Base-by-base conservation (phyloP, 768 basidiomycete genomes). In the Termitomyces sp. region DNA sequence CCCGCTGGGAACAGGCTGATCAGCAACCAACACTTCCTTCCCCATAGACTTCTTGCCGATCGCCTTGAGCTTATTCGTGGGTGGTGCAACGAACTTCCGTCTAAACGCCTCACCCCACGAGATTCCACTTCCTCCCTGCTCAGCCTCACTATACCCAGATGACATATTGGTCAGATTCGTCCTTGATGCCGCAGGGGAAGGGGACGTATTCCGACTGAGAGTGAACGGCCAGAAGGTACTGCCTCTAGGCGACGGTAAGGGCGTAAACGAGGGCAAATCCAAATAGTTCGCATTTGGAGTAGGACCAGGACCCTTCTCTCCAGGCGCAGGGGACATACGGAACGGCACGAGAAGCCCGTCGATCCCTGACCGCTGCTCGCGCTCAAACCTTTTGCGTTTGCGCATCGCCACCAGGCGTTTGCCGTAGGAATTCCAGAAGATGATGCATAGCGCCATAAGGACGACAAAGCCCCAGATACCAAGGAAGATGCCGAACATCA, bases 401-500 rank as follows among this genome's bases (percentile, higher is more conserved):
- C 79, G 78, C 39, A 71, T 74, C 68, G 86, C 83, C 33, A 83
- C 60, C 72, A 75, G 76, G 8, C 70, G 69, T 45, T 75, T 79
- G 32, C 81, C 85, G 69, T 84, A 87, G 4, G 89, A 81, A 69
- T 92, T 83, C 90, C 90, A 93, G 53, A 89, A 76, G 46, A 94
- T 76, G 67, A 92, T 75, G 60, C 69, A 69, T 33, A 93, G 69
- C 15, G 84, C 96, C 83, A 96, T 90, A 60, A 96, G 68, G 33
- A 94, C 87, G 49, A 97, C 92, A 40, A 93, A 44, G 18, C 76
- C 83, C 94, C 95, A 98, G 2, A 98, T 77, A 0, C 76, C 89
- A 65, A 96, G 80, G 76, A 97, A 94, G 65, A 96, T 79, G 2
- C 73, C 72, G 70, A 96, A 97, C 80, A 94, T 91, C 62, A 93